Percentiles rank a stretch among this genome's conserved stretches.
Conservation (phyloP, 2,329 filamentous ascomycete genomes). For the Fusarium sp. region DNA sequence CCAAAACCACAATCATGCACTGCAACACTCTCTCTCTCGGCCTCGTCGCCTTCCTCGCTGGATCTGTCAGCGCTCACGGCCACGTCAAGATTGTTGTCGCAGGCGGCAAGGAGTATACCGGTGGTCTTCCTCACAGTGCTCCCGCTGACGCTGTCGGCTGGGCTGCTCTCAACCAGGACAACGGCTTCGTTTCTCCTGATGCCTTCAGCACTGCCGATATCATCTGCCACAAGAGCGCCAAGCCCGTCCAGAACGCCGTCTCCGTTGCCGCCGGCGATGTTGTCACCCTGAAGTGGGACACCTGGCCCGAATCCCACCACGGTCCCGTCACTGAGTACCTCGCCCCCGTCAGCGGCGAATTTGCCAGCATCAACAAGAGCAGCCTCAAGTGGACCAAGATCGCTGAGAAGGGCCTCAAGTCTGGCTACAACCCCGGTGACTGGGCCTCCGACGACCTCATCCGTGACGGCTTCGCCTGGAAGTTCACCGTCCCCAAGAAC, state of each 20-base stretch:
- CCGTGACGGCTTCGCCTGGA: constrained; percentile 60
- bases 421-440: constrained; percentile 57
- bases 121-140: constrained; percentile 48
- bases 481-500: constrained; percentile 60
- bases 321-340: constrained; percentile 73
- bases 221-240: constrained; percentile 61
- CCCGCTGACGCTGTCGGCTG: constrained; percentile 52
- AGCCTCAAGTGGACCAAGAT: constrained; percentile 72
- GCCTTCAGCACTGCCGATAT: constrained; percentile 57
- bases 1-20: constrained; percentile 20
- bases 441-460: constrained; percentile 70
- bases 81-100: constrained; percentile 46
- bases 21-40: constrained; percentile 24
- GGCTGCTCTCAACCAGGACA: constrained; percentile 54
- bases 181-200: constrained; percentile 62
- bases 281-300: constrained; percentile 71
- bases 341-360: constrained; percentile 65
- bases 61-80: constrained; percentile 49
- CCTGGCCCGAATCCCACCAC: constrained; percentile 74
- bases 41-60: constrained; percentile 43
- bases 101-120: constrained; percentile 49
- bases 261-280: constrained; percentile 69
- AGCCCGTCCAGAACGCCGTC: constrained; percentile 55
- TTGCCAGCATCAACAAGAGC: constrained; percentile 63
- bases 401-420: constrained; percentile 63